Base-by-base conservation (phyloP, 306 rosid genomes). In the Cicer judaicum region DNA sequence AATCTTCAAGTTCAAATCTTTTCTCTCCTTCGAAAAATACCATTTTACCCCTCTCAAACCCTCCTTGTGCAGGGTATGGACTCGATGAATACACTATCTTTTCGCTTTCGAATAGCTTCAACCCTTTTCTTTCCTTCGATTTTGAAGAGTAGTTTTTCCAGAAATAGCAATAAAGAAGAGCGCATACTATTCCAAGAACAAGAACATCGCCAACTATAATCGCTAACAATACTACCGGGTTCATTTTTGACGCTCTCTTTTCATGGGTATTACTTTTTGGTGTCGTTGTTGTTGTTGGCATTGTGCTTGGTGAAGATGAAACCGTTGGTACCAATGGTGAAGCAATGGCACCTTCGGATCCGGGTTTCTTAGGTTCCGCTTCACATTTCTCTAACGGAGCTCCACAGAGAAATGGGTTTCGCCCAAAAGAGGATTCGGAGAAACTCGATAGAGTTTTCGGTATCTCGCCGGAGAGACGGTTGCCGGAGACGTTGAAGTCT, bases 1-100 rank as follows among this genome's bases (percentile, higher is more conserved):
- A 75, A 72, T 94, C 98, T 75, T 91, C 98, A 0, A 94, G 91
- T 71, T 94, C 98, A 16, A 91, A 94, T 68, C 85, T 79, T 74
- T 84, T 89, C 14, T 91, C 92, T 1, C 96, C 98, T 11, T 94
- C 98, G 47, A 94, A 91, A 83, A 94, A 91, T 79, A 94, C 94
- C 96, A 94, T 94, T 64, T 80, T 77, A 0, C 98, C 98, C 76
- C 92, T 85, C 61, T 91, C 98, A 6, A 67, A 79, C 43, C 88
- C 92, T 7, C 85, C 75, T 57, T 88, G 96, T 0, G 84, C 77
- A 0, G 97, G 92, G 76, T 83, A 93, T 0, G 98, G 97, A 77
- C 97, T 93, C 13, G 98, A 91, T 0, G 98, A 91, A 79, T 87
- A 94, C 6, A 94, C 88, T 0, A 91, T 94, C 85, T 92, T 94